Evolutionary conservation across 208 protist species (phyloP), one percentile per base, ranked within the genome.

Genomic region (Leishmania braziliensis): DNA sequence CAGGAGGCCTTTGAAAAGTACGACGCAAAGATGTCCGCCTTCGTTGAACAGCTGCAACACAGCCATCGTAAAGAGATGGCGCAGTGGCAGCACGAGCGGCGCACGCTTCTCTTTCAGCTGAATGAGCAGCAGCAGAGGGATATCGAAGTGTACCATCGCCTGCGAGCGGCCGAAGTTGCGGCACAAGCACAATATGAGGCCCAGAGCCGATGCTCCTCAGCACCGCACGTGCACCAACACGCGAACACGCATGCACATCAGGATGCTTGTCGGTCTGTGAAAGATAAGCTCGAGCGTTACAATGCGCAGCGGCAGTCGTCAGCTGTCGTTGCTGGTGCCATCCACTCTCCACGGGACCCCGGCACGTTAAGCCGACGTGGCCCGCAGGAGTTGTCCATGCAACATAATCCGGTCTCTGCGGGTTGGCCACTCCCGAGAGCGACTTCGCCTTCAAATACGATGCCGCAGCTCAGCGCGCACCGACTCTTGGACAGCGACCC

Each of bases 1-100:
- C 85, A 85, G 58, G 83, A 77, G 18, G 90, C 90, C 23, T 93
- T 93, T 72, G 84, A 87, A 36, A 79, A 85, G 51, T 93, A 93
- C 77, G 88, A 91, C 74, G 58, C 63, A 5, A 76, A 86, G 50
- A 90, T 93, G 84, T 85, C 82, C 0, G 60, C 72, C 12, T 90
- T 89, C 68, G 77, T 91, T 18, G 86, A 87, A 18, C 80, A 85
- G 72, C 68, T 93, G 4, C 58, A 85, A 66, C 77, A 65, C 56
- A 86, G 90, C 6, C 84, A 84, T 29, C 84, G 86, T 60, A 75
- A 75, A 10, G 89, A 89, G 54, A 81, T 71, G 36, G 74, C 70
- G 29, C 83, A 80, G 65, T 90, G 89, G 89, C 71, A 77, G 74
- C 80, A 87, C 29, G 79, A 90, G 60, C 81, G 87, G 43, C 77